phyloP scores from a whole-genome alignment of 2,329 filamentous ascomycete genomes.

The Myriosclerotinia curreyana region DNA sequence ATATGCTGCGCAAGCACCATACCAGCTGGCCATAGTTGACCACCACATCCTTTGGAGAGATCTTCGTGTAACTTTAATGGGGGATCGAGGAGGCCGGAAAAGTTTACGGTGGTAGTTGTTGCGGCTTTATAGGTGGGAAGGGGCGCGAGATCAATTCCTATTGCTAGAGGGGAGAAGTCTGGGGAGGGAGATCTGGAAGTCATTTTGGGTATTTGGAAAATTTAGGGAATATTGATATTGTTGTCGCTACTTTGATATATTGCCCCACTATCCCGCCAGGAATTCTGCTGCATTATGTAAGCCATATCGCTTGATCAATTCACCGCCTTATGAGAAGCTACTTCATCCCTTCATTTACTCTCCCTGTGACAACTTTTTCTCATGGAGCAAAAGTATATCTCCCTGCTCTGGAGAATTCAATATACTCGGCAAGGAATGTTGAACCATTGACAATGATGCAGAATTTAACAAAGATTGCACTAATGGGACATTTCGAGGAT shows the following conservation, averaged over 20 bases:
- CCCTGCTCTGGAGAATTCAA: constrained; percentile 4
- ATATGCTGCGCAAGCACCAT: constrained; percentile 85
- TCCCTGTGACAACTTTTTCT: constrained; percentile 13
- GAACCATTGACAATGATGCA: constrained; percentile 5
- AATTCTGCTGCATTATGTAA: constrained; percentile 17
- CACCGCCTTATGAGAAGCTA: background rate
- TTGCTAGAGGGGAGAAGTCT: constrained; percentile 38
- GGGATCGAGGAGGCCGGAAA: constrained; percentile 68
- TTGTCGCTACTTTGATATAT: constrained; percentile 9
- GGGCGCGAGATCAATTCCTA: constrained; percentile 57
- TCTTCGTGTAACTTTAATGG: constrained; percentile 81
- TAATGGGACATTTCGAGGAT: background rate
- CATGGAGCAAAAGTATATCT: background rate
- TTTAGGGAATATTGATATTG: background rate
- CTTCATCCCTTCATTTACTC: constrained; percentile 9
- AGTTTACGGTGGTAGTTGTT: constrained; percentile 54
- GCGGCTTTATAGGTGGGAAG: constrained; percentile 57
- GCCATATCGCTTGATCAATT: background rate
- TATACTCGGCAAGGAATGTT: constrained; percentile 21
- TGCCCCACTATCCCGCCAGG: constrained; percentile 7
- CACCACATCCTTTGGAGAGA: constrained; percentile 82
- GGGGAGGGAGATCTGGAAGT: constrained; percentile 35
- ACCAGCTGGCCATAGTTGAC: constrained; percentile 91
- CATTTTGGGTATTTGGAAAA: constrained; percentile 27
- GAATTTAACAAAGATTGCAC: background rate